Evolutionary conservation across 345 rosid genomes (phyloP).

Genomic region (Psidium guajava): DNA sequence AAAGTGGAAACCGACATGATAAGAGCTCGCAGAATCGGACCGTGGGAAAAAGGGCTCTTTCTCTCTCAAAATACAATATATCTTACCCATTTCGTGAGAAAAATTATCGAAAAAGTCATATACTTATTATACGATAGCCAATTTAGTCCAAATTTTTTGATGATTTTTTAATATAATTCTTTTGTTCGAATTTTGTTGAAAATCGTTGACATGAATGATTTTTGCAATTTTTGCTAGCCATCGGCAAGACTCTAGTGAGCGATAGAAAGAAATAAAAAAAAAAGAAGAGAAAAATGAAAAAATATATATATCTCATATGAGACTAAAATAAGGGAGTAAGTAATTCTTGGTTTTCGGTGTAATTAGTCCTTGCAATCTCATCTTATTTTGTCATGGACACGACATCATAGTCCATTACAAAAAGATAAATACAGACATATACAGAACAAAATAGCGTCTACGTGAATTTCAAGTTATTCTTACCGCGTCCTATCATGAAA

Average conservation of each 20-base stretch:
- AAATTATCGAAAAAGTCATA: background rate
- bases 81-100: background rate
- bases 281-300: no score
- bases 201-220: no score
- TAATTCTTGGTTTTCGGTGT: background rate
- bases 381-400: no score
- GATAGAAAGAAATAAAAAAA: no score
- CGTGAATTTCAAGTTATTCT: background rate
- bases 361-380: background rate
- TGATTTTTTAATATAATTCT: background rate
- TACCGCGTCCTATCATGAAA: background rate
- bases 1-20: background rate
- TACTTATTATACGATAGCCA: background rate
- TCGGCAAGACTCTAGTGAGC: rapidly evolving
- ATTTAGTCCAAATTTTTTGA: background rate
- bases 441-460: background rate
- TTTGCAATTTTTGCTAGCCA: background rate
- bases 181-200: no score
- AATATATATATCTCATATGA: no score
- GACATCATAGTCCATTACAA: background rate
- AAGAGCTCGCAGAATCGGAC: background rate
- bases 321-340: background rate
- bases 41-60: background rate
- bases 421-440: background rate
- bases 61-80: background rate